These are phyloP conservation scores for Magnaporthiopsis poae DNA, from an alignment of 2,329 filamentous ascomycete species.

Conservation along the genomic window DNA sequence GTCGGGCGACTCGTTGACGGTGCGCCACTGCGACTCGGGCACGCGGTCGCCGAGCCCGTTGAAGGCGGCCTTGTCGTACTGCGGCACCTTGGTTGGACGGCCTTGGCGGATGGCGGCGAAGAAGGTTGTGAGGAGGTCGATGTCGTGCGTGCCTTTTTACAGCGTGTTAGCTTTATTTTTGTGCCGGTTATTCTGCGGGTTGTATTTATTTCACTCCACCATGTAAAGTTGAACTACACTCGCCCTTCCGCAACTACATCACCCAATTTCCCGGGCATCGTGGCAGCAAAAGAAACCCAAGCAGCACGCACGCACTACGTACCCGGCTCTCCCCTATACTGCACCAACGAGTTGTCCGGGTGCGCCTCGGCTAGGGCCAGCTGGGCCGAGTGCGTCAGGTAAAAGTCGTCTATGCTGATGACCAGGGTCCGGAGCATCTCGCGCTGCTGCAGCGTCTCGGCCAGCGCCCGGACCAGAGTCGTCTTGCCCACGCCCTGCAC, in stretches of 20 bases:
- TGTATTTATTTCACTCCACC: too few species aligned
- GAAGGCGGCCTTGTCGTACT: conserved; percentile 76
- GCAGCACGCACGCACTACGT: conserved; percentile 20
- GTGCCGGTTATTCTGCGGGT: too few species aligned
- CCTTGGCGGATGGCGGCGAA: conserved; percentile 49
- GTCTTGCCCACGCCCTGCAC: conserved; percentile 91
- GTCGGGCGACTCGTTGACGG: conserved; percentile 31
- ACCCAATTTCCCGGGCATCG: too few species aligned
- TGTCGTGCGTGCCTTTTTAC: conserved; percentile 55
- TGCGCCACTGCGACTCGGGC: conserved; percentile 51
- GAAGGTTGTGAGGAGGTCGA: conserved; percentile 51
- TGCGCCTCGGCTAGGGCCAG: conserved; percentile 52
- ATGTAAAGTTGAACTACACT: too few species aligned
- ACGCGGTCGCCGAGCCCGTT: conserved; percentile 66
- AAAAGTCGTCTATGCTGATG: conserved; percentile 82
- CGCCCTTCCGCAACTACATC: too few species aligned
- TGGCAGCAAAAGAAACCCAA: too few species aligned
- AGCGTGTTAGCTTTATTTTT: background rate
- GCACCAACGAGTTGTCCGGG: conserved; percentile 63
- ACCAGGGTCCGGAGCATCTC: conserved; percentile 57
- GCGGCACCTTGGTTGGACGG: conserved; percentile 49
- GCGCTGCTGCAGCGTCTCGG: conserved; percentile 45
- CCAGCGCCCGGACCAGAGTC: conserved; percentile 64
- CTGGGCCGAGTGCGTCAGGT: conserved; percentile 64
- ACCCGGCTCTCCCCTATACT: conserved; percentile 73